Evolutionary conservation across 2,329 filamentous ascomycete genomes (phyloP), one percentile per base, ranked within the genome.

Genomic region (Alternaria atra): DNA sequence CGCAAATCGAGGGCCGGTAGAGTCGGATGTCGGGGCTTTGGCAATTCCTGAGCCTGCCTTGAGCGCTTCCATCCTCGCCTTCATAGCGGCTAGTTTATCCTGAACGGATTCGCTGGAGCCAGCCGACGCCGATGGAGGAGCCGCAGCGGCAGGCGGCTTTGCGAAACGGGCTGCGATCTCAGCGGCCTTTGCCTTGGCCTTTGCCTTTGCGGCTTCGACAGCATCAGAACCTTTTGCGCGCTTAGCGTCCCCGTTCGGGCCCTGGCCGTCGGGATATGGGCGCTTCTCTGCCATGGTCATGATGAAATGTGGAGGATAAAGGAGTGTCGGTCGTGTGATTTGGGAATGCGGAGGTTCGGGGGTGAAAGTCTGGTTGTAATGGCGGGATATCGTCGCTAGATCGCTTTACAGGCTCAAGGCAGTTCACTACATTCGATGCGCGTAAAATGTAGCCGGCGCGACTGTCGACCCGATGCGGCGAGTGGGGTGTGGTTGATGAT

Each of bases 31-130:
- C 72, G 79, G 25, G 75, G 75, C 29, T 63, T 68, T 60, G 52
- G 62, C 62, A 81, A 91, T 90, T 48, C 92, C 92, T 66, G 94
- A 87, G 84, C 79, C 92, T 5, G 66, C 71, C 50, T 68, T 73
- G 51, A 77, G 64, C n/a, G 74, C 75, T 17, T 71, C 75, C 54
- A 73, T 70, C 32, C 69, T 53, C n/a, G 67, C 72, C 48, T 67
- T 72, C 58, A 77, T 66, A 9, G 73, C 74, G 15, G 70, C 75
- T 43, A 73, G 65, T 42, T 68, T 65, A 25, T 71, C 73, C 52
- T 66, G 71, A 37, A 75, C 64, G 29, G 48, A 55, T 10, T 51
- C 55, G 8, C 50, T 63, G 6, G 64, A 55, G 39, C 59, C 56
- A 25, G 65, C 58, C 13, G 69, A 53, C 8, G 70, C 52, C 8